A percentile compares a stretch with the other conserved stretches of the same genome.
phyloP scores from a whole-genome alignment of 2,329 filamentous ascomycete genomes.

The Thermoascus crustaceus region DNA sequence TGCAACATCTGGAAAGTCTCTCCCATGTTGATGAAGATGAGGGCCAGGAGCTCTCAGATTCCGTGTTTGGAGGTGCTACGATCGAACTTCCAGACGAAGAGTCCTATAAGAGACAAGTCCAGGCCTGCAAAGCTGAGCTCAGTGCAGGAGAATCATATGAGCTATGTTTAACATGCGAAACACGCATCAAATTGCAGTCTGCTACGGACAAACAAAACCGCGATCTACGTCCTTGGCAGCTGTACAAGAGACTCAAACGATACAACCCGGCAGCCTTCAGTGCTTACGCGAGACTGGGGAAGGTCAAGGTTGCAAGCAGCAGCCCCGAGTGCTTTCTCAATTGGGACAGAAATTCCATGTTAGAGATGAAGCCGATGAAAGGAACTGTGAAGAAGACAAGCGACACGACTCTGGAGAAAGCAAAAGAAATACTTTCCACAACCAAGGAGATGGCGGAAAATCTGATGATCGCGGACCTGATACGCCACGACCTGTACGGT shows the following conservation, averaged over 20 bases:
- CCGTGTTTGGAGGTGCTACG: conserved; percentile 21
- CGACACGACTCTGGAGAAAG: conserved; percentile 61
- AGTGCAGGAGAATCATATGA: conserved; percentile 77
- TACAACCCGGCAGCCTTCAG: conserved; percentile 78
- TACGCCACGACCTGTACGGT: conserved; percentile 87
- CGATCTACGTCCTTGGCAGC: conserved; percentile 50
- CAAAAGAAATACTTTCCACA: conserved; percentile 62
- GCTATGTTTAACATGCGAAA: conserved; percentile 72
- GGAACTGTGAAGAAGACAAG: conserved; percentile 79
- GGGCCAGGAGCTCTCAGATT: conserved; percentile 17
- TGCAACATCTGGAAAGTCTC: conserved; percentile 17
- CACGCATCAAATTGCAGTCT: conserved; percentile 46
- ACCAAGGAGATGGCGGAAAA: conserved; percentile 94
- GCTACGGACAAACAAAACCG: conserved; percentile 14
- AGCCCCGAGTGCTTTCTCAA: conserved; percentile 85
- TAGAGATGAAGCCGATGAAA: conserved; percentile 83
- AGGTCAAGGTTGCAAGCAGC: conserved; percentile 66
- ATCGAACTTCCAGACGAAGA: conserved; percentile 31
- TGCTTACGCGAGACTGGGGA: conserved; percentile 65
- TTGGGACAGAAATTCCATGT: conserved; percentile 44
- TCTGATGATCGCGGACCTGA: conserved; percentile 94
- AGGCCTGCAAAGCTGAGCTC: conserved; percentile 61
- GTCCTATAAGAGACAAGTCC: conserved; percentile 60
- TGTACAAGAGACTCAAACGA: conserved; percentile 62
- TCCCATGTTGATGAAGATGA: conserved; percentile 6